phyloP scores from a whole-genome alignment of 2,329 filamentous ascomycete genomes.

The Arthrinium puccinioides region DNA sequence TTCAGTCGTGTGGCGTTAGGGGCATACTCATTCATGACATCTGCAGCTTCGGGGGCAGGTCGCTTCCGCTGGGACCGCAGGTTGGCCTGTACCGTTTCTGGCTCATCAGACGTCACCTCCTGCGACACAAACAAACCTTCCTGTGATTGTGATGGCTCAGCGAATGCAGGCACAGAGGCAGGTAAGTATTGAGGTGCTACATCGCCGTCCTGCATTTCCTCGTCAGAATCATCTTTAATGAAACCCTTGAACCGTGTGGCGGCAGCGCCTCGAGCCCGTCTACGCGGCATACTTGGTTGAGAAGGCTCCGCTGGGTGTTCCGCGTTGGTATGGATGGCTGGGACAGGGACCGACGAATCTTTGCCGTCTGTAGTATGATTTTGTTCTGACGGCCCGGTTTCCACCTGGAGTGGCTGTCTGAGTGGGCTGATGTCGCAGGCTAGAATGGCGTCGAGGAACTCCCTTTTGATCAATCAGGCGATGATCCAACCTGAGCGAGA shows the following conservation, averaged over 20 bases:
- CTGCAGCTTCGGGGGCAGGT: conserved; percentile 34
- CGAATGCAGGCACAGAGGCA: conserved; percentile 5
- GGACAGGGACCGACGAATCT: too few species aligned
- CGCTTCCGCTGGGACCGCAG: conserved; percentile 36
- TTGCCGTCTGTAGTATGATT: too few species aligned
- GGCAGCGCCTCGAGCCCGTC: conserved; percentile 31
- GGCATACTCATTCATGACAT: conserved; percentile 65
- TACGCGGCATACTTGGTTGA: conserved; percentile 12
- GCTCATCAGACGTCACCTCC: conserved; percentile 21
- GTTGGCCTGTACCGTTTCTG: conserved; percentile 11
- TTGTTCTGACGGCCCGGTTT: too few species aligned
- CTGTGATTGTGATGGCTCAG: conserved; percentile 26
- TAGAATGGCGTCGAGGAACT: conserved; percentile 86
- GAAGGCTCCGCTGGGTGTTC: conserved; percentile 9
- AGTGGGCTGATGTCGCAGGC: conserved; percentile 69
- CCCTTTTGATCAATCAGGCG: conserved; percentile 80
- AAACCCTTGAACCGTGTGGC: conserved; percentile 68
- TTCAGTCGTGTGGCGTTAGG: conserved; percentile 74
- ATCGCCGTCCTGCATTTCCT: conserved; percentile 31
- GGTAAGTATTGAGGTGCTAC: conserved; percentile 8
- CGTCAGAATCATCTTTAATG: conserved; percentile 26
- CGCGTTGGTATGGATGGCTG: too few species aligned
- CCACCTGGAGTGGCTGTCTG: conserved; percentile 57
- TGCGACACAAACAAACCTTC: conserved; percentile 53
- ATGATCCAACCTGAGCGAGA: conserved; percentile 69